A percentile compares a stretch with the other conserved stretches of the same genome.
Conservation (phyloP, 352 stramenopile genomes). For the Pythium phragmitis region DNA sequence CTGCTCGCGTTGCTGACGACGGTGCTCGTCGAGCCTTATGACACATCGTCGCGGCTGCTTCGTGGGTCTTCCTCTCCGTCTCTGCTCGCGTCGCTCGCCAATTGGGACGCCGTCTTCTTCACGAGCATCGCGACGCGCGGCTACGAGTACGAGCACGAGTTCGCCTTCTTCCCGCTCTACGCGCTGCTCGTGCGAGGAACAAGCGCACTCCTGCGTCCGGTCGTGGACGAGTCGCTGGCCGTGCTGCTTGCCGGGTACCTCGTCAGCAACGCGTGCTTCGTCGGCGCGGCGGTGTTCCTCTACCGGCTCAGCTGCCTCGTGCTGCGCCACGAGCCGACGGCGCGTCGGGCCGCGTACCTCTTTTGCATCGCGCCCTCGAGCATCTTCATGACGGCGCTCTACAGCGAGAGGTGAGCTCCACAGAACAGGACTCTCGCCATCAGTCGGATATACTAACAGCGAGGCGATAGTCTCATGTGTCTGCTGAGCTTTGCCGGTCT, state of each 20-base stretch:
- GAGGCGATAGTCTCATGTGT: constrained; percentile 57
- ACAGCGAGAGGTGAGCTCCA: constrained; percentile 64
- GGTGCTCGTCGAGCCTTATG: constrained; percentile 55
- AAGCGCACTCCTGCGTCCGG: constrained; percentile 17
- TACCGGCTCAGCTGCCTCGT: constrained; percentile 65
- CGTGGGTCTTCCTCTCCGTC: constrained; percentile 3
- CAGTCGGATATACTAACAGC: too few relatives aligned
- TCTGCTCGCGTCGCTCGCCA: constrained; percentile 47
- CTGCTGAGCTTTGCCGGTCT: constrained; percentile 77
- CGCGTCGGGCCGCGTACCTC: constrained; percentile 64
- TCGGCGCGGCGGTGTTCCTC: constrained; percentile 66
- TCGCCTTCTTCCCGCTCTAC: constrained; percentile 86
- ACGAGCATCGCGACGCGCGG: constrained; percentile 63
- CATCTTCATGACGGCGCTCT: constrained; percentile 82
- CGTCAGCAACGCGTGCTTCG: constrained; percentile 74
- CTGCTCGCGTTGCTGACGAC: constrained; percentile 45
- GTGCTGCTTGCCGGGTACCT: constrained; percentile 51
- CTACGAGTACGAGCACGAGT: constrained; percentile 86
- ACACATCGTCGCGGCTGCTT: constrained; percentile 56
- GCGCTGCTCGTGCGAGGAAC: constrained; percentile 49
- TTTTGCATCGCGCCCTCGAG: constrained; percentile 75
- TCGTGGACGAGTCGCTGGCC: constrained; percentile 23
- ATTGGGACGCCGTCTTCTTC: constrained; percentile 89
- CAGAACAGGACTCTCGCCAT: too few relatives aligned
- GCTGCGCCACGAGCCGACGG: constrained; percentile 48